Base-by-base conservation (phyloP, 192 early-diverging fungal species). In the Neocallimastix lanati region DNA sequence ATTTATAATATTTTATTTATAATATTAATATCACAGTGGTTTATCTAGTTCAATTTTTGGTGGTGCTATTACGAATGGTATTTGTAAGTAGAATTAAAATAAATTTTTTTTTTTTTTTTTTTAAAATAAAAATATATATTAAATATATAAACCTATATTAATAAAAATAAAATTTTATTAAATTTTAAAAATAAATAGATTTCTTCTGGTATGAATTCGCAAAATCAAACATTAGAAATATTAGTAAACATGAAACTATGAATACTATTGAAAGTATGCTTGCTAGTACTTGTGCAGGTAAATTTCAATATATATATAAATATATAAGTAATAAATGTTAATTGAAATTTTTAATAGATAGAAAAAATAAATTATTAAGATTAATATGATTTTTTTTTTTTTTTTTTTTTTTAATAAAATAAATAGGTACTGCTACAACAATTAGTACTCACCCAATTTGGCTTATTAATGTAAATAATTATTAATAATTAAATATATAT, bases 381-480 rank as follows among this genome's bases (percentile, higher is more conserved):
- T 77, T 28, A 28, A 28, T 11, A 29, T 29, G 11, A 28, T 6
- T 28, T 28, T 28, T 9, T 78, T n/a, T n/a, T n/a, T n/a, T n/a
- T n/a, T n/a, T n/a, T 25, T 21, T 58, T 77, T 78, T n/a, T 76
- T 36, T 33, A 16, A n/a, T n/a, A n/a, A n/a, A n/a, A n/a, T n/a
- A n/a, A 29, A 77, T 76, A 83, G 87, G 88, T 79, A 89, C 94
- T 30, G 90, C 92, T 82, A 94, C 92, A 12, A 93, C 94, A 28
- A 82, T 92, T 77, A 90, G 93, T 83, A 99, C 98, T 80, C 97
- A 99, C 87, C 98, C 98, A 28, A 96, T 99, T 81, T 99, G 98
- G 98, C 95, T 97, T 77, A 90, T 99, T 76, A 99, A 99, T 83
- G 91, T 94, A 88, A 82, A 86, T 80, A n/a, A n/a, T n/a, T n/a